Percentiles rank a stretch among this genome's conserved stretches.
These are phyloP conservation scores for Irpex sp. DNA, from an alignment of 1,284 basidiomycete species.

Conservation along the genomic window DNA sequence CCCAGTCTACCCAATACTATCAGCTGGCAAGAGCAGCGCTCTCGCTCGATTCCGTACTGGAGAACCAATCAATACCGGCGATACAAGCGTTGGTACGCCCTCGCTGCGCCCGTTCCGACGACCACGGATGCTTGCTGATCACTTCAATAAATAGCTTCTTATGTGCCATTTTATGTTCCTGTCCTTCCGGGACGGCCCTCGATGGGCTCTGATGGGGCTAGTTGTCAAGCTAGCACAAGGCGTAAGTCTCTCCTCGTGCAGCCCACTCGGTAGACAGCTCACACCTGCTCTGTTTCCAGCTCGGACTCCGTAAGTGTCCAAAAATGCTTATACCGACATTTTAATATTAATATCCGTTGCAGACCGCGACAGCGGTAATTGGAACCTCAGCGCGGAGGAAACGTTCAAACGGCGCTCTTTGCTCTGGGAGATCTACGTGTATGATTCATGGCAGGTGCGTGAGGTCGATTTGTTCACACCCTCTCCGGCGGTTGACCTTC, in stretches of 20 bases:
- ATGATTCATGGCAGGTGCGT: conserved; percentile 67
- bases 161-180: conserved; percentile 73
- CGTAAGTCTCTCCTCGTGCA: conserved; percentile 38
- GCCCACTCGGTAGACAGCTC: neutral
- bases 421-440: conserved; percentile 62
- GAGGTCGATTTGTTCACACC: neutral
- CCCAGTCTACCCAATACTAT: conserved; percentile 53
- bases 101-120: conserved; percentile 17
- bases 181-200: conserved; percentile 58
- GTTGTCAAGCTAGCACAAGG: conserved; percentile 66
- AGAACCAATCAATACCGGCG: conserved; percentile 56
- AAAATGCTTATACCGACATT: conserved; percentile 1
- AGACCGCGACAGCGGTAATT: conserved; percentile 69
- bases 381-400: conserved; percentile 57
- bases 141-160: conserved; percentile 39
- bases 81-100: conserved; percentile 56
- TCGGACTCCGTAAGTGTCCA: conserved; percentile 57
- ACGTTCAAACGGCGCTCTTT: conserved; percentile 57
- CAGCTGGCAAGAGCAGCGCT: conserved; percentile 58
- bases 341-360: neutral
- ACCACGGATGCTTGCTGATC: conserved; percentile 28
- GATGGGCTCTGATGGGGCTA: conserved; percentile 68
- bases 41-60: conserved; percentile 57
- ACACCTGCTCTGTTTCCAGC: conserved; percentile 31
- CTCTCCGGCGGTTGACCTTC: conserved; percentile 1